Conservation (phyloP, 148 eudicot genomes). For the Polygonum aviculare region DNA sequence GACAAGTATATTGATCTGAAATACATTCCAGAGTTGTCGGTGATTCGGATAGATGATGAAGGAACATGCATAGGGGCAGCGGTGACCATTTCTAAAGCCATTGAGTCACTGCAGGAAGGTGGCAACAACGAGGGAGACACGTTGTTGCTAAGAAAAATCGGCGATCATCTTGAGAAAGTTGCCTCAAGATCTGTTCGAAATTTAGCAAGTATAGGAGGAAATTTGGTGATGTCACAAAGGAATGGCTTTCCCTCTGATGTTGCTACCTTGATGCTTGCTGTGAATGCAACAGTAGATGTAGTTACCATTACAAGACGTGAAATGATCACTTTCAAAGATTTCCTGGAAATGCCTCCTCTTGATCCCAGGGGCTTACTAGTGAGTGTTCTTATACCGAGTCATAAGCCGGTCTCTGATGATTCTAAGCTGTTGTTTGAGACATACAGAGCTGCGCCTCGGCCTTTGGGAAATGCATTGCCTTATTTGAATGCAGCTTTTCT, state of each 20-base stretch:
- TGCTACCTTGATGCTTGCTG: slow-evolving; percentile 68
- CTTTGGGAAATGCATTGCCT: slow-evolving; percentile 72
- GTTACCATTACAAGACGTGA: slow-evolving; percentile 29
- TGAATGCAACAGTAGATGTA: slow-evolving; percentile 44
- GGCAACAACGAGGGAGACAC: slow-evolving; percentile 9
- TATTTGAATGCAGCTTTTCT: slow-evolving; percentile 80
- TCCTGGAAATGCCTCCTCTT: slow-evolving; percentile 46
- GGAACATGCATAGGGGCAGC: slow-evolving; percentile 69
- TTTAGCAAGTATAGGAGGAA: slow-evolving; percentile 85
- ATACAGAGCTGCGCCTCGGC: slow-evolving; percentile 84
- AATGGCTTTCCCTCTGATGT: slow-evolving; percentile 76
- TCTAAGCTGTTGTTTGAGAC: slow-evolving; percentile 53
- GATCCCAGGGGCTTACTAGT: slow-evolving; percentile 49
- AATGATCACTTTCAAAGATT: slow-evolving; percentile 54
- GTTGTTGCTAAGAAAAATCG: slow-evolving; percentile 37
- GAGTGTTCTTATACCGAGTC: slow-evolving; percentile 50
- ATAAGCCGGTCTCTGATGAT: slow-evolving; percentile 17
- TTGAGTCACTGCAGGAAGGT: slow-evolving; percentile 41
- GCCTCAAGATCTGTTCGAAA: slow-evolving; percentile 63
- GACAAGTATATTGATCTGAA: slow-evolving; percentile 63
- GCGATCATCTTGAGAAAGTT: slow-evolving; percentile 71
- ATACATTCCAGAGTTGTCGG: slow-evolving; percentile 61
- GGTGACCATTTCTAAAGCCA: slow-evolving; percentile 66
- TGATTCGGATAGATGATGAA: slow-evolving; percentile 29
- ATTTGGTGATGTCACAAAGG: slow-evolving; percentile 85